Evolutionary conservation across 2,329 filamentous ascomycete species (phyloP), one percentile per base, ranked within the genome.

Genomic region (Rutstroemia sp.): DNA sequence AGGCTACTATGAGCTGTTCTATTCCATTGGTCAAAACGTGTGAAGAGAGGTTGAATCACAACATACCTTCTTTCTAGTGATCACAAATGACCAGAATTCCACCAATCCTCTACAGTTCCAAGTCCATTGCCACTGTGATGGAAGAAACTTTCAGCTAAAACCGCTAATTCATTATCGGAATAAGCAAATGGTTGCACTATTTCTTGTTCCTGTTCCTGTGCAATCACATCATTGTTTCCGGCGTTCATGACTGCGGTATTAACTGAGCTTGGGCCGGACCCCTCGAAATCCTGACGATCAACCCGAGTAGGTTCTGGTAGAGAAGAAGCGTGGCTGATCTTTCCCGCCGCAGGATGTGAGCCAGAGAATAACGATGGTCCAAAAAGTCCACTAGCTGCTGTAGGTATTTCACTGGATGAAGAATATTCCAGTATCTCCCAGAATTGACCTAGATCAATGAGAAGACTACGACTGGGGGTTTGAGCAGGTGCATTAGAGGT

Each of bases 401-500:
- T 64, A 2, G 67, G 63, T 1, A 64, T 42, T 42, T 74, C 73
- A 49, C 69, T 71, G 10, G 72, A 72, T 8, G 72, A 73, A 1
- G 73, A 72, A 52, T 75, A 76, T 62, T 77, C 75, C 1, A 77
- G 67, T 10, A 77, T 75, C 57, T 76, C 74, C 71, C 75, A 77
- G 61, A 77, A 77, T 21, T 73, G 69, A 4, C 72, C 73, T 0
- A 77, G 69, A 52, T 77, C 74, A 39, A 77, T 76, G 1, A 75
- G 65, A 7, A 75, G 67, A 69, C 59, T 71, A 63, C 30, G 68
- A 60, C 57, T 69, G 58, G 48, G 71, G 60, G 51, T 70, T 10
- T 63, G 63, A 1, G 61, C 63, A 8, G 63, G 59, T 34, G 60
- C 61, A 21, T 64, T 63, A 21, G 56, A 57, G 3, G 63, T 70